Base-by-base conservation (phyloP, 1,284 basidiomycete genomes). In the Cutaneotrichosporon spelunceum region DNA sequence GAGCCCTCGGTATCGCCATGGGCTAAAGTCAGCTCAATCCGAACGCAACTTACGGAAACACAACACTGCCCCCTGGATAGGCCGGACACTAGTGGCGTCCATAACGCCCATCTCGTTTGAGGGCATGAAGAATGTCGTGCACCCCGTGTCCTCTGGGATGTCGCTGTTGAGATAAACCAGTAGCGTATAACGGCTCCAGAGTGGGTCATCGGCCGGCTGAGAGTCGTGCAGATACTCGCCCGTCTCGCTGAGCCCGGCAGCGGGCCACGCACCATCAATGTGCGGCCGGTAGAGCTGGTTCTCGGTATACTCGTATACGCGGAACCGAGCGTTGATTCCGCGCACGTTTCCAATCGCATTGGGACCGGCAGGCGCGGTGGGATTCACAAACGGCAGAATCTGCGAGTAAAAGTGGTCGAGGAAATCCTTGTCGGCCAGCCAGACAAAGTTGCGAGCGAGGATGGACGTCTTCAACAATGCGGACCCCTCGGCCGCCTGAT, bases 251-350 rank as follows among this genome's bases (percentile, higher is more conserved):
- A 83, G 71, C 1, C 82, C 82, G 0, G 82, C 82, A 1, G 82
- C 79, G 26, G 84, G 83, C 84, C 84, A 85, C 0, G 83, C 83
- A 19, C 83, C 83, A 68, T 84, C 83, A 60, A 84, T 83, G 63
- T 84, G 83, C 1, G 78, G 71, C 76, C 79, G 71, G 64, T 84
- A 84, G 27, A 83, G 67, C 44, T 82, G 81, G 24, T 82, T 82
- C 48, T 82, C 78, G 2, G 77, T 74, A 68, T 84, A 84, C 52
- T 83, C 78, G 68, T 84, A 84, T 27, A 84, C 77, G 45, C 83
- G 74, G 68, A 84, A 84, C 24, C 83, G 68, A 16, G 77, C 72
- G 64, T 85, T 85, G 71, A 84, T 82, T 0, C 83, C 84, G 55
- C 77, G 73, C 9, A 85, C 82, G 3, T 70, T 75, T 0, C 83